Base-by-base conservation (phyloP, 345 rosid species). In the Noccaea caerulescens region DNA sequence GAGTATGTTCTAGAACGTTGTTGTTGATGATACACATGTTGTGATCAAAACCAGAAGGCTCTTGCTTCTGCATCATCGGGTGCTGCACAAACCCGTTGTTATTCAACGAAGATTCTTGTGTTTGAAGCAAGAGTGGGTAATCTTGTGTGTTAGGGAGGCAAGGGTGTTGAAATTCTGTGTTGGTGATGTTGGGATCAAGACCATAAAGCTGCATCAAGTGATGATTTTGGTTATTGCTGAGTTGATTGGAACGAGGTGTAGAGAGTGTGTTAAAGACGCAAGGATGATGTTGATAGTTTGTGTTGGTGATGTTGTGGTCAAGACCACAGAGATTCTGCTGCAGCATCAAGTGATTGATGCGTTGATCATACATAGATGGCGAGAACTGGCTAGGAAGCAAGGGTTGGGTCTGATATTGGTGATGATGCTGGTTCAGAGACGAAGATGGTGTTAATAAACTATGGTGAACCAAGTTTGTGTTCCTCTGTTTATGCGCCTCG, bases 301-400 rank as follows among this genome's bases (percentile, higher is more conserved):
- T 27, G 30, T 27, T 27, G 30, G 30, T 27, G 30, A 27, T 27
- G 3, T 27, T 27, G 30, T 27, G 3, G 30, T 25, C 30, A 25
- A 25, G 30, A 25, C 30, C 30, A 25, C 30, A 27, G 4, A 27
- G 30, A 27, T 27, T 27, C 30, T 27, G 30, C 30, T 27, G 30
- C 30, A 27, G 30, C 30, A 27, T 27, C 30, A 27, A 27, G 30
- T 27, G 30, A 27, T 27, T 27, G 30, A 3, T 27, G 30, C 30
- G 30, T 27, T 27, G 30, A 27, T 3, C 30, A 27, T 42, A 54
- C 42, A 67, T 32, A 30, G 14, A 10, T 0, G 32, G 18, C 43
- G 62, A 54, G 62, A 41, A 53, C 42, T 67, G 72, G 43, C 2
- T 67, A 67, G 62, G 72, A 43, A 54, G 54, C 5, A 54, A 54